Percentiles rank a stretch among this genome's conserved stretches.
Conservation (phyloP, 2,329 filamentous ascomycete species). For the Fusarium subtropicale region DNA sequence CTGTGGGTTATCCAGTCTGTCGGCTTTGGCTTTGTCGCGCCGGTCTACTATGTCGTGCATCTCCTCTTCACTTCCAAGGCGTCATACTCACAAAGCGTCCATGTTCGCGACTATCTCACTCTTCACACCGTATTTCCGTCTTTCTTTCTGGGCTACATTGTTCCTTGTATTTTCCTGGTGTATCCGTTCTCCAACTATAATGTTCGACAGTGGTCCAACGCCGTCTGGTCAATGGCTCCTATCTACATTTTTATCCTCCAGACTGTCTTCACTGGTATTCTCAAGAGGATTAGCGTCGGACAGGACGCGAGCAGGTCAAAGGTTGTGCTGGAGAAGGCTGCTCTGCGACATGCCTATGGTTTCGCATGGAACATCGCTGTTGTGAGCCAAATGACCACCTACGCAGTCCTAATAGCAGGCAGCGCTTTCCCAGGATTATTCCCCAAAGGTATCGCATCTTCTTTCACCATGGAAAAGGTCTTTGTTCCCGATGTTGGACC, state of each 20-base stretch:
- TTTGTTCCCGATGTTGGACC: slow-evolving; percentile 38
- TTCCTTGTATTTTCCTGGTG: slow-evolving; percentile 31
- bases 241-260: slow-evolving; percentile 34
- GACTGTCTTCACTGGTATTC: slow-evolving; percentile 25
- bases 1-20: slow-evolving; percentile 36
- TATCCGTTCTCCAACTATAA: slow-evolving; percentile 38
- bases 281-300: slow-evolving; percentile 42
- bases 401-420: slow-evolving; percentile 24
- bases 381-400: slow-evolving; percentile 39
- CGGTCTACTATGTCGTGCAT: slow-evolving; percentile 39
- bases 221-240: slow-evolving; percentile 42
- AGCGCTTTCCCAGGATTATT: slow-evolving; percentile 29
- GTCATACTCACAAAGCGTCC: slow-evolving; percentile 18
- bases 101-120: slow-evolving; percentile 33
- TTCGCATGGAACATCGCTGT: slow-evolving; percentile 47
- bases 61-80: slow-evolving; percentile 34
- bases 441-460: slow-evolving; percentile 28
- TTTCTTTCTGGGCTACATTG: slow-evolving; percentile 40
- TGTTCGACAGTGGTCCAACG: slow-evolving; percentile 41
- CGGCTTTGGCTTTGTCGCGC: slow-evolving; percentile 42
- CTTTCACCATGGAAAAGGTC: slow-evolving; percentile 23
- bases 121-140: slow-evolving; percentile 38
- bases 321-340: slow-evolving; percentile 30
- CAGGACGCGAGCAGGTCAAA: slow-evolving; percentile 33
- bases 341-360: slow-evolving; percentile 40